Percentiles rank a stretch among this genome's conserved stretches.
Evolutionary conservation across 176 grass and related monocot species (phyloP).

Genomic region (Musa troglodytarum): DNA sequence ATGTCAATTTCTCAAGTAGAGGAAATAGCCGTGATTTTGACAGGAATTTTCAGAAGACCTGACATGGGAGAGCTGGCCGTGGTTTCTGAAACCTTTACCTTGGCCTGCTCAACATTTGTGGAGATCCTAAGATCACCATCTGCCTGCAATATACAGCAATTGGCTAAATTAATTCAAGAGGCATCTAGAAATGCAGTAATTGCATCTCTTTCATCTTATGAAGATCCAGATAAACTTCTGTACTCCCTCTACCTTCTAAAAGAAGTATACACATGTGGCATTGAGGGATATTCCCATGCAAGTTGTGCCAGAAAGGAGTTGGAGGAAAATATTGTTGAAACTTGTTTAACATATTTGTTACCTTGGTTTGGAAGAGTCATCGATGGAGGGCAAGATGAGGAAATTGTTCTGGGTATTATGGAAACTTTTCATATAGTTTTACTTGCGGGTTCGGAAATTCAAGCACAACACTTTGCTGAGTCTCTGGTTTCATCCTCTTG

Average conservation of each 20-base stretch:
- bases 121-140: constrained; percentile 65
- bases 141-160: constrained; percentile 47
- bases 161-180: constrained; percentile 54
- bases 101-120: constrained; percentile 56
- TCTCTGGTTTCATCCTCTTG: constrained; percentile 56
- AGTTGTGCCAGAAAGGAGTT: constrained; percentile 39
- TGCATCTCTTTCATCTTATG: constrained; percentile 35
- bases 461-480: constrained; percentile 47
- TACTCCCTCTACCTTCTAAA: constrained; percentile 71
- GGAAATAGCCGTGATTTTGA: constrained; percentile 53
- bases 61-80: constrained; percentile 38
- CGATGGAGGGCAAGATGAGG: constrained; percentile 55
- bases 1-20: constrained; percentile 63
- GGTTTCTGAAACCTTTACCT: constrained; percentile 59
- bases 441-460: constrained; percentile 41
- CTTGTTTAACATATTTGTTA: constrained; percentile 57
- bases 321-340: constrained; percentile 56
- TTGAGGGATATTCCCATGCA: constrained; percentile 30
- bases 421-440: constrained; percentile 80
- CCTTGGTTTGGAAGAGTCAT: constrained; percentile 55
- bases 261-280: constrained; percentile 57
- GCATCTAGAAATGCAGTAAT: constrained; percentile 60
- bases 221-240: constrained; percentile 27
- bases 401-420: constrained; percentile 54
- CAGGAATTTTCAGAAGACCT: constrained; percentile 57